These are phyloP conservation scores for Ochromonadaceae sp. DNA, from an alignment of 352 stramenopile species.

Conservation along the genomic window DNA sequence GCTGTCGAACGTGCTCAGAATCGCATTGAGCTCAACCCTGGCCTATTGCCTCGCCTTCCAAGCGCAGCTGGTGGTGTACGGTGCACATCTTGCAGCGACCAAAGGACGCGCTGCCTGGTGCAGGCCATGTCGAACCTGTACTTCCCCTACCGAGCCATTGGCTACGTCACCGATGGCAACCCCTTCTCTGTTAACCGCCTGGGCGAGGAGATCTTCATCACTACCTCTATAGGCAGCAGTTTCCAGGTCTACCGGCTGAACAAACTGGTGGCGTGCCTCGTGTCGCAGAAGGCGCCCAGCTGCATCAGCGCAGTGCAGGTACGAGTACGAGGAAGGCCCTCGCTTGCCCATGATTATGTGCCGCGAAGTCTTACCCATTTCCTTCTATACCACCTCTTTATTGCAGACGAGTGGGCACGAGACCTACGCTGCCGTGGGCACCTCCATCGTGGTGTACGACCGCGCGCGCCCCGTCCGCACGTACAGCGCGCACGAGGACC, in stretches of 20 bases:
- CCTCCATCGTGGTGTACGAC: neutral
- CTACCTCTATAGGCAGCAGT: conserved; percentile 59
- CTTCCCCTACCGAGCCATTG: conserved; percentile 63
- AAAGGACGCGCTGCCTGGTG: too few species aligned
- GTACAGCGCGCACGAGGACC: conserved; percentile 38
- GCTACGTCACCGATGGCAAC: conserved; percentile 59
- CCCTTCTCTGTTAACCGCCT: conserved; percentile 64
- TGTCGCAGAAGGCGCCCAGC: neutral
- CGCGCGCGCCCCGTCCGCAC: neutral
- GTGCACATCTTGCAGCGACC: too few species aligned
- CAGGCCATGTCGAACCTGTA: too few species aligned
- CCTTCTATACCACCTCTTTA: too few species aligned
- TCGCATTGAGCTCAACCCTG: too few species aligned
- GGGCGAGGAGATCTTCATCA: conserved; percentile 65
- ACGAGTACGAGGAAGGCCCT: neutral
- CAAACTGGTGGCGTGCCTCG: conserved; percentile 36
- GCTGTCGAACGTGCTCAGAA: too few species aligned
- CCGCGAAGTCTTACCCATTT: neutral
- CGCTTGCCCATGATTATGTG: neutral
- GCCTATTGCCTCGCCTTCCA: too few species aligned
- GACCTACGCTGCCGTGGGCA: neutral
- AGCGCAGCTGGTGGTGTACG: too few species aligned
- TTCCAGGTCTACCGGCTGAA: conserved; percentile 77
- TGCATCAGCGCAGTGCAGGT: neutral
- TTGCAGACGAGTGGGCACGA: neutral